Percentiles rank a stretch among this genome's conserved stretches.
These are phyloP conservation scores for Phytophthora ramorum DNA, from an alignment of 352 stramenopile genomes.

Conservation along the genomic window DNA sequence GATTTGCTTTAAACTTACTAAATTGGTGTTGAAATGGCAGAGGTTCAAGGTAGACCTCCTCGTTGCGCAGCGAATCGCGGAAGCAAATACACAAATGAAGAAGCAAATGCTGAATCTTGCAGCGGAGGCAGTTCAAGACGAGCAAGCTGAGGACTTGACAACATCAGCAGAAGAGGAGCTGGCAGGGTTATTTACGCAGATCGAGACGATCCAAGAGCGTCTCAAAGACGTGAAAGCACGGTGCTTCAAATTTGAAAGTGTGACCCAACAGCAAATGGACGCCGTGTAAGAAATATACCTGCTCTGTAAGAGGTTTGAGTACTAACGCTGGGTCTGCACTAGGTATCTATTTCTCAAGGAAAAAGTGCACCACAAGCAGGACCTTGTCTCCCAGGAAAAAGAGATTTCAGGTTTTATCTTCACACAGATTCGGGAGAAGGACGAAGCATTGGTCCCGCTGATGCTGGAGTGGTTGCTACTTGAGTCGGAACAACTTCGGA, in stretches of 20 bases:
- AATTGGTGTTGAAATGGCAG: slow-evolving; percentile 28
- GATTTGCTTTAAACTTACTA: neutral
- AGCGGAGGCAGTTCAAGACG: slow-evolving; percentile 40
- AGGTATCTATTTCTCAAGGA: slow-evolving; percentile 86
- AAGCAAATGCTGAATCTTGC: slow-evolving; percentile 73
- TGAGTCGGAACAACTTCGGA: slow-evolving; percentile 69
- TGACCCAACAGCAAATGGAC: slow-evolving; percentile 66
- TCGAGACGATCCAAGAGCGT: slow-evolving; percentile 55
- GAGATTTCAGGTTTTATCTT: slow-evolving; percentile 78
- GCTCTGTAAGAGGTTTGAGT: neutral
- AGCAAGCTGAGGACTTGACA: slow-evolving; percentile 23
- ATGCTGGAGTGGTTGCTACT: slow-evolving; percentile 83
- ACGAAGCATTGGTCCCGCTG: slow-evolving; percentile 62
- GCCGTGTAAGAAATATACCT: slow-evolving; percentile 47
- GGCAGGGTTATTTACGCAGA: slow-evolving; percentile 48
- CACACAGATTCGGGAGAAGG: slow-evolving; percentile 55
- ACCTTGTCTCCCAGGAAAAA: slow-evolving; percentile 71
- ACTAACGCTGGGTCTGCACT: slow-evolving; percentile 10
- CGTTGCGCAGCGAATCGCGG: slow-evolving; percentile 71
- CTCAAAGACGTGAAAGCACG: slow-evolving; percentile 69
- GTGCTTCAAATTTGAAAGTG: slow-evolving; percentile 75
- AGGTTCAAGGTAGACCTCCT: slow-evolving; percentile 80
- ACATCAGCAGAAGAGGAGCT: slow-evolving; percentile 52
- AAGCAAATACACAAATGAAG: slow-evolving; percentile 66
- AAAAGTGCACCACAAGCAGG: slow-evolving; percentile 77